phyloP scores from a whole-genome alignment of 495 filamentous ascomycete species.

The Parmelia sp. region DNA sequence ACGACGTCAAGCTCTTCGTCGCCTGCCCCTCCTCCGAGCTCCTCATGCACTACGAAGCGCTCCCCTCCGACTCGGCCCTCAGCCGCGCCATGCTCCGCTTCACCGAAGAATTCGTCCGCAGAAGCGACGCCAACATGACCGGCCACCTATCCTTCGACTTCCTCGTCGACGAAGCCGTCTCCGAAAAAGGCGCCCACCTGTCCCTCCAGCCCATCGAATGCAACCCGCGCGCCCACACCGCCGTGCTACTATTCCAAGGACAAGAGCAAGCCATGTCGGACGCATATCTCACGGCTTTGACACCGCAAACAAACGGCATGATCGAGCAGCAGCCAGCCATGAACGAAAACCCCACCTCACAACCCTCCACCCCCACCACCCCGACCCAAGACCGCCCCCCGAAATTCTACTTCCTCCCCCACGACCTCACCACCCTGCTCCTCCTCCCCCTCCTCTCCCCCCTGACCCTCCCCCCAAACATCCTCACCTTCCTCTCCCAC shows the following conservation, averaged over 20 bases:
- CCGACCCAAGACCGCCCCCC: neutral
- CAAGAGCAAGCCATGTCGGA: constrained; percentile 31
- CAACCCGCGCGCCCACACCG: constrained; percentile 57
- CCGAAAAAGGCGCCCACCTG: constrained; percentile 26
- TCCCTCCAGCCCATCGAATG: constrained; percentile 54
- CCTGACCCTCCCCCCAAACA: no score
- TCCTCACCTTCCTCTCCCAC: no score
- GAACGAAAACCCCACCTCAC: neutral
- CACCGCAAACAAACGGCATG: constrained; percentile 13
- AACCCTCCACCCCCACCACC: neutral
- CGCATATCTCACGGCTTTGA: constrained; percentile 38
- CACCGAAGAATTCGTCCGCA: constrained; percentile 49
- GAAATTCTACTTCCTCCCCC: constrained; percentile 51
- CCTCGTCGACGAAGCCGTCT: constrained; percentile 48
- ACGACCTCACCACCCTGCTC: constrained; percentile 50
- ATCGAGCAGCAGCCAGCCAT: neutral
- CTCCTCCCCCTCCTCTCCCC: constrained; percentile 38
- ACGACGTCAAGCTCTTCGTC: constrained; percentile 56
- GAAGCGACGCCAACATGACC: constrained; percentile 46
- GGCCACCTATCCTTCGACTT: constrained; percentile 67
- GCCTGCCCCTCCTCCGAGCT: constrained; percentile 52
- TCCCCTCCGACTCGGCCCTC: constrained; percentile 46
- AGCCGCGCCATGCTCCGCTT: constrained; percentile 55
- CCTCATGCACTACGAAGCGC: constrained; percentile 56
- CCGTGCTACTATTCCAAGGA: constrained; percentile 46